Evolutionary conservation across 345 rosid genomes (phyloP), one percentile per base, ranked within the genome.

Genomic region (Populus tremula): DNA sequence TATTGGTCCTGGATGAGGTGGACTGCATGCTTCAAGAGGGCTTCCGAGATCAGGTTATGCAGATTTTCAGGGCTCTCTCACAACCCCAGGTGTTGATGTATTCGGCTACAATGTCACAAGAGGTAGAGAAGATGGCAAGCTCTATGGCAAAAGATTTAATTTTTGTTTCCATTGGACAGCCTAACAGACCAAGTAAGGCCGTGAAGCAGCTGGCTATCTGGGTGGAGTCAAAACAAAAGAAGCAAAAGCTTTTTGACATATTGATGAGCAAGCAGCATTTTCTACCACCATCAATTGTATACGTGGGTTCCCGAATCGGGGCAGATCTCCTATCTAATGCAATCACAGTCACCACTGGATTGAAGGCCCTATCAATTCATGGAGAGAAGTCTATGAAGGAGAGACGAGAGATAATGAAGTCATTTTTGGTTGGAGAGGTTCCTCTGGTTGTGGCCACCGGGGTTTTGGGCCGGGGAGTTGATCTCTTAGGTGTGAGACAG

Each of bases 21-120:
- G 99, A 93, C 85, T 93, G 91, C 85, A 89, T 95, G 97, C 97
- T 93, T 78, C 91, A 91, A 85, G 88, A 86, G 85, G 99, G 98
- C 45, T 95, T 95, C 79, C 85, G 86, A 20, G 99, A 93, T 75
- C 94, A 90, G 83, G 98, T 93, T 74, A 88, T 95, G 98, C 97
- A 90, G 86, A 91, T 91, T 73, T 91, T 90, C 54, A 36, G 78
- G 84, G 94, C 97, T 39, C 87, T 95, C 25, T 84, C 86, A 0
- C 93, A 89, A 61, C 98, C 98, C 5, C 99, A 93, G 83, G 86
- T 95, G 27, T 79, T 95, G 87, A 80, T 91, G 88, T 95, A 82
- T 83, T 95, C 97, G 12, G 99, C 98, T 63, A 95, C 99, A 68
- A 76, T 89, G 67, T 87, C 96, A 17, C 87, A 25, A 67, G 96